phyloP scores from a whole-genome alignment of 495 filamentous ascomycete genomes.

The Beverwykella pulmonaria region DNA sequence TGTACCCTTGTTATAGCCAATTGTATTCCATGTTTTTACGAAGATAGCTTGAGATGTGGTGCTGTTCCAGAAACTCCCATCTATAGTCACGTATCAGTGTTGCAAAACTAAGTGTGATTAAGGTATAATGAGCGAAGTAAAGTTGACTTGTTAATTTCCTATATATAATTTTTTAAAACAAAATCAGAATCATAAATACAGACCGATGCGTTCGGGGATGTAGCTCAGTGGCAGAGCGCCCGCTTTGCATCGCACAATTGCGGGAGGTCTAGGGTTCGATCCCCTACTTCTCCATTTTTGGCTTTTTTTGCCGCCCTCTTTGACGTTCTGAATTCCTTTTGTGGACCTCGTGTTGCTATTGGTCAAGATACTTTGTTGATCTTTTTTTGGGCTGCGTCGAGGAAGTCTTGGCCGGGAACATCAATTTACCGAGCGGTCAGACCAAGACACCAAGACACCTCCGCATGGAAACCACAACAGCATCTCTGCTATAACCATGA shows the following conservation, averaged over 20 bases:
- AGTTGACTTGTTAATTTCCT: too few species aligned
- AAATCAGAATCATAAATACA: too few species aligned
- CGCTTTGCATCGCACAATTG: constrained; percentile 45
- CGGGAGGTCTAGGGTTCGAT: constrained; percentile 48
- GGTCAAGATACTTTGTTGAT: not conserved
- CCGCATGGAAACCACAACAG: constrained; percentile 10
- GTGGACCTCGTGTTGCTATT: not conserved
- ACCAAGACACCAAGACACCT: not conserved
- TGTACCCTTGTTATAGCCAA: too few species aligned
- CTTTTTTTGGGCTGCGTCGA: not conserved
- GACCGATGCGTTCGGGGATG: too few species aligned
- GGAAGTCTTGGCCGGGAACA: constrained; percentile 1
- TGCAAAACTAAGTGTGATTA: too few species aligned
- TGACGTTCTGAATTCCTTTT: not conserved
- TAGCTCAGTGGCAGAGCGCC: constrained; percentile 50
- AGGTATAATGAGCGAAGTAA: too few species aligned
- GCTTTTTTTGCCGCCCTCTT: not conserved
- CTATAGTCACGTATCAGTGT: too few species aligned
- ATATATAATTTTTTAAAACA: too few species aligned
- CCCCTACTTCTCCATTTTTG: constrained; percentile 41
- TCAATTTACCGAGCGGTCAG: not conserved
- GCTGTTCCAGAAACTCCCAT: too few species aligned
- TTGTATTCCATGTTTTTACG: too few species aligned
- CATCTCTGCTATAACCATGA: constrained; percentile 20
- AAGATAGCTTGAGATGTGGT: too few species aligned